These are phyloP conservation scores for Puccinia novopanici DNA, from an alignment of 1,284 basidiomycete genomes.

Conservation along the genomic window DNA sequence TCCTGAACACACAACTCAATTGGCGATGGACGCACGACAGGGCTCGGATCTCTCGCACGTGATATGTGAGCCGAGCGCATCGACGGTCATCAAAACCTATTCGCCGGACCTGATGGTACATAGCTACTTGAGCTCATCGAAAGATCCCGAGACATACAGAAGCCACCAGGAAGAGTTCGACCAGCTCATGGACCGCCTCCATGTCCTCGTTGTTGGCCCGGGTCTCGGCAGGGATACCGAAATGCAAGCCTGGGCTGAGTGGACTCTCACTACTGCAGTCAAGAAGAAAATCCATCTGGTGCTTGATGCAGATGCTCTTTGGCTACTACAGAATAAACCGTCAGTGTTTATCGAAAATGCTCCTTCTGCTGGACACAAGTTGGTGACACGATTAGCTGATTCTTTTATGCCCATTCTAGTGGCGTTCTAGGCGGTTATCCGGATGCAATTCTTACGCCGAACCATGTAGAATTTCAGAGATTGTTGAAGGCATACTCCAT, in stretches of 20 bases:
- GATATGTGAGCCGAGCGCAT: constrained; percentile 81
- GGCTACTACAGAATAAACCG: constrained; percentile 37
- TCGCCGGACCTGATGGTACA: constrained; percentile 93
- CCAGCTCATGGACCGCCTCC: constrained; percentile 75
- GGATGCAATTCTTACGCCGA: constrained; percentile 80
- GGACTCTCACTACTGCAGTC: background rate
- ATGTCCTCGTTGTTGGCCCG: constrained; percentile 88
- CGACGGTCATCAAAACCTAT: constrained; percentile 90
- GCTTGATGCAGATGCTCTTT: constrained; percentile 50
- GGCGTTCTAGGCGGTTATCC: constrained; percentile 22
- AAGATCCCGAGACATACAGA: constrained; percentile 43
- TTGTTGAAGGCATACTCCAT: constrained; percentile 73
- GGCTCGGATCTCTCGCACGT: constrained; percentile 94
- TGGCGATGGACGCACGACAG: constrained; percentile 60
- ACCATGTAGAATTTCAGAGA: constrained; percentile 88
- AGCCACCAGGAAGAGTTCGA: constrained; percentile 67
- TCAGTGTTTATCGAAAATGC: background rate
- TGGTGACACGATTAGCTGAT: background rate
- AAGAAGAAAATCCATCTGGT: background rate
- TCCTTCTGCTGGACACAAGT: background rate
- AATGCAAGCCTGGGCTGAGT: constrained; percentile 24
- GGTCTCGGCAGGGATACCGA: constrained; percentile 62
- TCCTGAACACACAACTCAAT: background rate
- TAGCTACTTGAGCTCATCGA: constrained; percentile 69
- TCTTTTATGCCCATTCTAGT: background rate